Evolutionary conservation across 805 yeast genomes (phyloP).

Genomic region (Ogataea pignaliae): DNA sequence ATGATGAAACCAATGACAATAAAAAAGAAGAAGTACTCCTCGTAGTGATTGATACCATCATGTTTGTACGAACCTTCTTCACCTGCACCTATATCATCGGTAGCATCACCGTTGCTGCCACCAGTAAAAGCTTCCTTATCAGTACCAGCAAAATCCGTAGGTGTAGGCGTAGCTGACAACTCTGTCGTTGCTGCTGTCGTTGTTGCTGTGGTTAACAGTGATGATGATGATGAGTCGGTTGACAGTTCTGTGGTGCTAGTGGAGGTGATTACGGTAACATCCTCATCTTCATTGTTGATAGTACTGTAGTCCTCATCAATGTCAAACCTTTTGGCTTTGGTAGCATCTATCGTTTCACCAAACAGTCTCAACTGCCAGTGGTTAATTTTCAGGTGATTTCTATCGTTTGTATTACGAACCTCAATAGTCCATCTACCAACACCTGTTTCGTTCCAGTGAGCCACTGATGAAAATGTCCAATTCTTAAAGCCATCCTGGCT

Average conservation of each 20-base stretch:
- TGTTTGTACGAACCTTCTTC: conserved; percentile 16
- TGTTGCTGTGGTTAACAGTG: conserved; percentile 1
- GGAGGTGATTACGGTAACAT: conserved; percentile 8
- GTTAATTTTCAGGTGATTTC: conserved; percentile 39
- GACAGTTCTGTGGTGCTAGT: conserved; percentile 5
- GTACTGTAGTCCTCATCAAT: conserved; percentile 43
- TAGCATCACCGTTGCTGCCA: conserved; percentile 2
- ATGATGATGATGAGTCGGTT: conserved; percentile 8
- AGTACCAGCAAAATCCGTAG: conserved; percentile 9
- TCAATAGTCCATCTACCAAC: conserved; percentile 78
- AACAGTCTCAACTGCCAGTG: conserved; percentile 77
- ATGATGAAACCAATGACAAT: conserved; percentile 54
- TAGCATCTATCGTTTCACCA: conserved; percentile 71
- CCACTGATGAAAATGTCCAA: conserved; percentile 97
- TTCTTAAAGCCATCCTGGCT: conserved; percentile 56
- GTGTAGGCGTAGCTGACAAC: conserved; percentile 10
- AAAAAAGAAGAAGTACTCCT: conserved; percentile 57
- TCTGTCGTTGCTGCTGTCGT: neutral
- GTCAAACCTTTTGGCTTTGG: conserved; percentile 55
- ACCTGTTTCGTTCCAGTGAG: conserved; percentile 91
- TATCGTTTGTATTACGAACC: conserved; percentile 44
- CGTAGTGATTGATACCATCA: conserved; percentile 36
- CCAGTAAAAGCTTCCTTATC: conserved; percentile 7
- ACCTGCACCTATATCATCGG: conserved; percentile 17
- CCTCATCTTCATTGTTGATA: conserved; percentile 26